Base-by-base conservation (phyloP, 2,329 filamentous ascomycete species). In the Sarocladium oryzae region DNA sequence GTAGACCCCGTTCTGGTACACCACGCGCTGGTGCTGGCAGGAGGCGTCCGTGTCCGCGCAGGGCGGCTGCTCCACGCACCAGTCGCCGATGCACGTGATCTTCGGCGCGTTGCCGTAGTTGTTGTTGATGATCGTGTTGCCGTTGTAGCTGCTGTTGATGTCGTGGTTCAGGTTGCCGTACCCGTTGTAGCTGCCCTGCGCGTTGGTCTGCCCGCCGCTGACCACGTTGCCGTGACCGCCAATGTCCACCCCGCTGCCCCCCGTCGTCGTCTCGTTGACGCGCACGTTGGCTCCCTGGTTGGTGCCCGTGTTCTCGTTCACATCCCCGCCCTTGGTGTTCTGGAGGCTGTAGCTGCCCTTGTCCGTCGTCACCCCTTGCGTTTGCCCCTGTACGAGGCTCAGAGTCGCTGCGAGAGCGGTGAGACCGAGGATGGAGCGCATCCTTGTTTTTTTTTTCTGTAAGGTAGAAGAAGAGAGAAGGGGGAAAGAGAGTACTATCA, bases 111-210 rank as follows among this genome's bases (percentile, higher is more conserved):
- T 43, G 40, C 21, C 40, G 40, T 43, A 43, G 23, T 43, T 26
- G n/a, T 40, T 40, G 20, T 43, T 26, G 23, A 26, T 43, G 40
- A 43, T 28, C 4, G 40, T 43, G 40, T 43, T 43, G 3, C 40
- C 40, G 40, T 43, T 43, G 21, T 43, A 43, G 40, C 40, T 43
- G 23, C 40, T 43, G 23, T 43, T 43, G 40, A 43, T 43, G 21
- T 43, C 40, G 40, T 43, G 40, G 21, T 43, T 43, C 40, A 43
- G 23, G 40, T 43, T 43, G 21, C 40, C 40, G 40, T 43, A 43
- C 9, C 40, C 40, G 23, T 43, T 43, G 40, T 43, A 43, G 21
- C 40, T 43, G 20, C 40, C 40, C 4, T 43, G n/a, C 3, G 40
- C 13, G 40, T 43, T 43, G 40, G 40, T 43, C 40, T 43, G 40